Evolutionary conservation across 495 filamentous ascomycete genomes (phyloP), one percentile per base, ranked within the genome.

Genomic region (Daldinia caldariorum): DNA sequence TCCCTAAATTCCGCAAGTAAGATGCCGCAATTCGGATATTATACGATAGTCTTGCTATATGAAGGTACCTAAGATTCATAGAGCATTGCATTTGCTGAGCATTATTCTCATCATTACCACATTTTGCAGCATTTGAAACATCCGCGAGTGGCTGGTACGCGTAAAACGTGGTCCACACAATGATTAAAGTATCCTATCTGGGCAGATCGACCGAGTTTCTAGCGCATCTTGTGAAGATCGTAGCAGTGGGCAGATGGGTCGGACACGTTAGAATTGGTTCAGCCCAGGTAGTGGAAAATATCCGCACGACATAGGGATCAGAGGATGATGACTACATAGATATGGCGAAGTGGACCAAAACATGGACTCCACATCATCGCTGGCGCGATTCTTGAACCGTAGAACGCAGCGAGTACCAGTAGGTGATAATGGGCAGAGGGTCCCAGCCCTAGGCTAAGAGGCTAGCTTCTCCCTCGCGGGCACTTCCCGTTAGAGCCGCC

Each of bases 91-190:
- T 34, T n/a, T n/a, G 26, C 3, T 26, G 26, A 35, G 6, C 34
- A 35, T 35, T 35, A 35, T 35, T 6, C 22, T 18, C 50, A n/a
- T 38, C 29, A 70, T 70, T 70, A 66, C 62, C 59, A 50, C 62
- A 66, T 66, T 53, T 70, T 56, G 68, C 62, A 70, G 68, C 34
- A 45, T 54, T 58, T 62, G 62, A 70, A 66, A 70, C 68, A 59
- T 47, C 9, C 22, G 41, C 45, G 18, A 26, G 39, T 57, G 51
- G 56, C 6, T 31, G 12, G 35, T 35, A 39, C 55, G 38, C 49
- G 37, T 43, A 14, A 35, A n/a, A 39, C 55, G 38, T 49, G 37
- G 55, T 32, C 10, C 34, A 13, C 41, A 37, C 61, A 34, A 51
- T 29, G 50, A 61, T 49, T 60, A 49, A 64, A 39, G 61, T 70